Evolutionary conservation across 2,329 filamentous ascomycete genomes (phyloP).

Genomic region (Trichoderma breve): DNA sequence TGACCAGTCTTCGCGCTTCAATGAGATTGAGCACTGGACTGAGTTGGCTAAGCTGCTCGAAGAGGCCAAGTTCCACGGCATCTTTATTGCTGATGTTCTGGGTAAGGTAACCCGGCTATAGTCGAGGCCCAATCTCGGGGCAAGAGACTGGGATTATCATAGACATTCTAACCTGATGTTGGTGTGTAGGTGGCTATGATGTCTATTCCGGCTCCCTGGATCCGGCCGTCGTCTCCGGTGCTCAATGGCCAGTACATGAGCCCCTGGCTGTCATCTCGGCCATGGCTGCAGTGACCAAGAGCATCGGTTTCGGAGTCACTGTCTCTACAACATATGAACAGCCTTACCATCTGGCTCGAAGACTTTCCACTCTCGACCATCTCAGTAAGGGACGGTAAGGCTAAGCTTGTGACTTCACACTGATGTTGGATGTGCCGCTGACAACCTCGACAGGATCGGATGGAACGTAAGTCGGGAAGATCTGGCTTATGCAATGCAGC

Average conservation of each 20-base stretch:
- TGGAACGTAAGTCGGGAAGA: conserved; percentile 47
- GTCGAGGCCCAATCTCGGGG: neutral
- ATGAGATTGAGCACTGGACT: conserved; percentile 59
- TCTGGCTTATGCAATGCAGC: neutral
- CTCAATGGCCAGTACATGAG: conserved; percentile 71
- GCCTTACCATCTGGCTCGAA: conserved; percentile 65
- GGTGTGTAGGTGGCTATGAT: conserved; percentile 59
- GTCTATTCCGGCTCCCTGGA: conserved; percentile 63
- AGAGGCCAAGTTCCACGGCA: conserved; percentile 28
- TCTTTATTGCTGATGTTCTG: conserved; percentile 59
- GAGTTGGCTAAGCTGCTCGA: conserved; percentile 59
- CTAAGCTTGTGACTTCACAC: neutral
- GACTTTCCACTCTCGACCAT: conserved; percentile 66
- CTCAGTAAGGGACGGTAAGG: conserved; percentile 58
- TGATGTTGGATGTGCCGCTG: neutral
- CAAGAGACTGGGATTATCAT: neutral
- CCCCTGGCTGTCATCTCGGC: conserved; percentile 63
- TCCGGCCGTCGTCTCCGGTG: conserved; percentile 59
- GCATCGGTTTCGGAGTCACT: conserved; percentile 67
- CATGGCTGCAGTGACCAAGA: conserved; percentile 68
- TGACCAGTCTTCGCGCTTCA: conserved; percentile 62
- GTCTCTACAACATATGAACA: conserved; percentile 69
- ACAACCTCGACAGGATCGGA: conserved; percentile 41
- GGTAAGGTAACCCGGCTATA: conserved; percentile 32
- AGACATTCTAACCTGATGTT: neutral